Conservation (phyloP, 441 rosid species). For the Pelargonium exstipulatum region DNA sequence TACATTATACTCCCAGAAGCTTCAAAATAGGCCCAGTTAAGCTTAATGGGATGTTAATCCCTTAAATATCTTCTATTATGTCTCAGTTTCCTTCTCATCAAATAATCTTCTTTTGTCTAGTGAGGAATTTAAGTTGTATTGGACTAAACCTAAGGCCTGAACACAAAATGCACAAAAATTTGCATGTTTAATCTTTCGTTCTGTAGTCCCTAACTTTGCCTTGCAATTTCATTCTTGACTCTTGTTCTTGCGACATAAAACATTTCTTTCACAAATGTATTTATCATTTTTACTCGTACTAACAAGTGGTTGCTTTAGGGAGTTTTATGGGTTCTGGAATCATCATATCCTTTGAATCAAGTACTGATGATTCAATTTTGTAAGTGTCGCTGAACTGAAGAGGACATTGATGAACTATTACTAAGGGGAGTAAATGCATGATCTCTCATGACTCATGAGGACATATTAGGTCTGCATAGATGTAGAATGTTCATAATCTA, state of each 20-base stretch:
- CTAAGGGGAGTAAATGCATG: neutral
- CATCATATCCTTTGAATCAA: neutral
- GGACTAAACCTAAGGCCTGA: too few relatives aligned
- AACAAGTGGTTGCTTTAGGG: neutral
- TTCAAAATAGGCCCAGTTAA: neutral
- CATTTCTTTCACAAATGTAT: neutral
- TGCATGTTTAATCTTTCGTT: neutral
- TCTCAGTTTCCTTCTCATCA: neutral
- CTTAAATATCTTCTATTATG: neutral
- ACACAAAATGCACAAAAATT: too few relatives aligned
- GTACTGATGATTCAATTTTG: neutral
- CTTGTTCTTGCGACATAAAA: neutral
- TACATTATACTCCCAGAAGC: neutral
- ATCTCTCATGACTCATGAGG: neutral
- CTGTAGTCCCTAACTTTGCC: neutral
- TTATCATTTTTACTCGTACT: neutral
- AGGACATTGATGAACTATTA: slow-evolving; percentile 1
- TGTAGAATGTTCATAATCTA: neutral
- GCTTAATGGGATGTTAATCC: neutral
- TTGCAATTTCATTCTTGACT: neutral
- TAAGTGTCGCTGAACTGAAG: neutral
- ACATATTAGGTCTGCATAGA: neutral
- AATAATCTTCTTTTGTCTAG: neutral
- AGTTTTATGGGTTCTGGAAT: slow-evolving; percentile 1
- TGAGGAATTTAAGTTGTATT: too few relatives aligned